Conservation (phyloP, 2,329 filamentous ascomycete genomes). For the Exophiala mesophila region DNA sequence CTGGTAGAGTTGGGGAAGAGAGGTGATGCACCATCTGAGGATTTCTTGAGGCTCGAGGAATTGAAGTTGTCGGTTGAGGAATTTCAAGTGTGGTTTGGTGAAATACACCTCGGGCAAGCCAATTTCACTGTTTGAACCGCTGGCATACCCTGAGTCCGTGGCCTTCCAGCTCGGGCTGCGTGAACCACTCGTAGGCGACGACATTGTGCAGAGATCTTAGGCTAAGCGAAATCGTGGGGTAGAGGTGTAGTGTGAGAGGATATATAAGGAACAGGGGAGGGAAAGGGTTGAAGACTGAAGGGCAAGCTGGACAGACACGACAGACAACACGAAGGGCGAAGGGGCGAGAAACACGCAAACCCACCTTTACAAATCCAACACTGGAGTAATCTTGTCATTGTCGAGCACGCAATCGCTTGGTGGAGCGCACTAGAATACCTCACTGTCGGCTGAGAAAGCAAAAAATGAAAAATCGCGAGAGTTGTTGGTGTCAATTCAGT, state of each 20-base stretch:
- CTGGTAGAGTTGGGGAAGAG: constrained; percentile 84
- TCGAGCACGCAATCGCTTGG: constrained; percentile 22
- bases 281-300: constrained; percentile 3
- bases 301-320: constrained; percentile 3
- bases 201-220: constrained; percentile 11
- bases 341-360: constrained; percentile 14
- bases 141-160: constrained; percentile 80
- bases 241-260: not conserved
- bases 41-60: constrained; percentile 85
- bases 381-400: constrained; percentile 19
- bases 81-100: constrained; percentile 80
- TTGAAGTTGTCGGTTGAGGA: constrained; percentile 85
- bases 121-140: constrained; percentile 57
- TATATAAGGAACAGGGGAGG: constrained; percentile 3
- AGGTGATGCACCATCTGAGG: constrained; percentile 83
- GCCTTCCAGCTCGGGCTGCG: constrained; percentile 32
- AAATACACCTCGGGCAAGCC: constrained; percentile 74
- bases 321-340: constrained; percentile 1
- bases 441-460: constrained; percentile 6
- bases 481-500: not conserved
- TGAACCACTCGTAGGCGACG: constrained; percentile 18
- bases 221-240: constrained; percentile 2
- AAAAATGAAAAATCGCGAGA: constrained; percentile 4
- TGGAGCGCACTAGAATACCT: constrained; percentile 16
- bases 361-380: constrained; percentile 21